Evolutionary conservation across 805 yeast genomes (phyloP).

Genomic region (Nakazawaea populi): DNA sequence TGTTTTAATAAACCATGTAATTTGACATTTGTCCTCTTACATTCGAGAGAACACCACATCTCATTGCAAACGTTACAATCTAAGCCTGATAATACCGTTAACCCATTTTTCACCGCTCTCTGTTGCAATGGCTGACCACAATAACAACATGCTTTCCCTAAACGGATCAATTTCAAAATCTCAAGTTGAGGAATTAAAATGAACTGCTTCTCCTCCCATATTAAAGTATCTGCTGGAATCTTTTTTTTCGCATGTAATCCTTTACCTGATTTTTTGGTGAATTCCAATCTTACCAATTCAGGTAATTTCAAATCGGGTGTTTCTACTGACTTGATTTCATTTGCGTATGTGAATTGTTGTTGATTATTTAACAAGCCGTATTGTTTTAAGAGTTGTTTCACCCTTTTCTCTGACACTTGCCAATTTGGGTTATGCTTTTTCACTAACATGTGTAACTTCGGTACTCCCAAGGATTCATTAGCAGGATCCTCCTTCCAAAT

Average conservation of each 20-base stretch:
- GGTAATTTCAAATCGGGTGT: conserved; percentile 39
- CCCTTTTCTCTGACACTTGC: conserved; percentile 54
- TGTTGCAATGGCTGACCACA: conserved; percentile 55
- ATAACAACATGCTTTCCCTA: conserved; percentile 64
- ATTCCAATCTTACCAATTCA: conserved; percentile 34
- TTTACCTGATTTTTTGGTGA: conserved; percentile 53
- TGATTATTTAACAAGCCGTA: conserved; percentile 47
- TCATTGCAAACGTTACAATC: conserved; percentile 62
- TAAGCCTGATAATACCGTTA: conserved; percentile 38
- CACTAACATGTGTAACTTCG: conserved; percentile 46
- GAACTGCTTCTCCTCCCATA: conserved; percentile 58
- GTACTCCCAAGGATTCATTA: conserved; percentile 50
- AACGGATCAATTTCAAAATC: conserved; percentile 48
- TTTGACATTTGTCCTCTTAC: conserved; percentile 44
- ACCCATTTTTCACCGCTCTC: conserved; percentile 21
- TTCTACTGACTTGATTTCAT: conserved; percentile 43
- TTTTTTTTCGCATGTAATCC: conserved; percentile 48
- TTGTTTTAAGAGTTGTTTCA: conserved; percentile 46
- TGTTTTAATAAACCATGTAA: conserved; percentile 59
- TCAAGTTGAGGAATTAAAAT: conserved; percentile 64
- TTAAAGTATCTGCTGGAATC: conserved; percentile 34
- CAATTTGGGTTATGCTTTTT: conserved; percentile 51
- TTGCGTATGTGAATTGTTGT: conserved; percentile 42
- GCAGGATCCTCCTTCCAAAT: conserved; percentile 66
- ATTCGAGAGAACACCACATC: conserved; percentile 63